Percentiles rank a stretch among this genome's conserved stretches.
Evolutionary conservation across 78 protist genomes (phyloP).

Genomic region (Protostelium mycophagum): DNA sequence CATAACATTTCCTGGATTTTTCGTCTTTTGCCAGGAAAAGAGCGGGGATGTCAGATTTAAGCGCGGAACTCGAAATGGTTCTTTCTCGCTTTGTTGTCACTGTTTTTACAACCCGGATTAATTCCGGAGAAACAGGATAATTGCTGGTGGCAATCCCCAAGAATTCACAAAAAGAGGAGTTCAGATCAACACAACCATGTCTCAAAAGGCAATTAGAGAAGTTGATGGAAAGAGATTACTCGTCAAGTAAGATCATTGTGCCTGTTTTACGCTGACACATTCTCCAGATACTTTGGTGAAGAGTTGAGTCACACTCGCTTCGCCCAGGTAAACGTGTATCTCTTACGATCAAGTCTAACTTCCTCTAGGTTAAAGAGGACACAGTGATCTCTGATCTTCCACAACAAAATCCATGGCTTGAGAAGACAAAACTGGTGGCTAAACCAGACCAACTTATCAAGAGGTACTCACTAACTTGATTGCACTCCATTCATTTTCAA

Average conservation of each 20-base stretch:
- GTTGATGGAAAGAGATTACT: background rate
- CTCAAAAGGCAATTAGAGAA: background rate
- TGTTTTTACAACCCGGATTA: too few relatives aligned
- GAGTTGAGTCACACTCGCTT: background rate
- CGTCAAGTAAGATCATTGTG: background rate
- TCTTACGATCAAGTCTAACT: background rate
- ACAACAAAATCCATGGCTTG: constrained; percentile 38
- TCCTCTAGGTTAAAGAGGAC: background rate
- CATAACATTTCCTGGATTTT: too few relatives aligned
- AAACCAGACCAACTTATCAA: constrained; percentile 80
- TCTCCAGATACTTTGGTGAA: background rate
- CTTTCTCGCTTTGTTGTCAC: too few relatives aligned
- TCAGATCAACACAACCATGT: background rate
- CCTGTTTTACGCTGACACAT: background rate
- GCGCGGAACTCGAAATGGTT: too few relatives aligned
- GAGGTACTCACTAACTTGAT: background rate
- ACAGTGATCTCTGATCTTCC: background rate
- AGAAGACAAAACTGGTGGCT: constrained; percentile 56
- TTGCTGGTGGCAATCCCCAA: too few relatives aligned
- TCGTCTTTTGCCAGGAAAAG: too few relatives aligned
- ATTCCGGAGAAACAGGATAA: too few relatives aligned
- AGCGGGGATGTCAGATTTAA: too few relatives aligned
- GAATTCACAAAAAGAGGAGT: too few relatives aligned
- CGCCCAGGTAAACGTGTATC: background rate
- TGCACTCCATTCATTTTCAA: constrained; percentile 8